A percentile compares a stretch with the other conserved stretches of the same genome.
Evolutionary conservation across 2,329 filamentous ascomycete genomes (phyloP).

Genomic region (Parastagonospora nodorum): DNA sequence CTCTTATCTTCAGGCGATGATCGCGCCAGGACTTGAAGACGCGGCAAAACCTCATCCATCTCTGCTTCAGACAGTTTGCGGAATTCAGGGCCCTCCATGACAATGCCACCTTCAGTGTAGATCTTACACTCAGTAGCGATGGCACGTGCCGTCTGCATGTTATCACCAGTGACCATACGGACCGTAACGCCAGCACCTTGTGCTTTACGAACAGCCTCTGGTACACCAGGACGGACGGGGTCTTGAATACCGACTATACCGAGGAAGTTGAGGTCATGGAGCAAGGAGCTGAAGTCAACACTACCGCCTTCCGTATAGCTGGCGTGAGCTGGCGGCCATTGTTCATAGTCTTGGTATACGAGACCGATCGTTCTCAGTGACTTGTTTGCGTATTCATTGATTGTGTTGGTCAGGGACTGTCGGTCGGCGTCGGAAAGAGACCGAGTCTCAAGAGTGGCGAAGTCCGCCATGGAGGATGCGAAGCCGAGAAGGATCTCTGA

Average conservation of each 20-base stretch:
- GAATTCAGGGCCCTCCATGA: conserved; percentile 86
- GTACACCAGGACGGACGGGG: conserved; percentile 89
- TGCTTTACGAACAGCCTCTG: conserved; percentile 82
- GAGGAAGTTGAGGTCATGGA: conserved; percentile 71
- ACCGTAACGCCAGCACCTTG: conserved; percentile 91
- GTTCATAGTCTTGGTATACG: conserved; percentile 46
- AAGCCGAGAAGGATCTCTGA: conserved; percentile 60
- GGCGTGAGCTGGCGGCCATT: conserved; percentile 41
- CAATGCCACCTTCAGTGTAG: conserved; percentile 77
- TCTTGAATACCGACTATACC: conserved; percentile 95
- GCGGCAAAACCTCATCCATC: conserved; percentile 79
- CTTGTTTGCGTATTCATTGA: conserved; percentile 46
- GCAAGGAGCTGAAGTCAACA: conserved; percentile 24
- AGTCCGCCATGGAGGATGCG: conserved; percentile 38
- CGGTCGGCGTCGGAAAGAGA: conserved; percentile 18
- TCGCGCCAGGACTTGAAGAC: conserved; percentile 86
- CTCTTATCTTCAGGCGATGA: conserved; percentile 97
- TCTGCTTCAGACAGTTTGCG: conserved; percentile 77
- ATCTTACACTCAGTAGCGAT: conserved; percentile 96
- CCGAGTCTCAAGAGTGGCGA: conserved; percentile 22
- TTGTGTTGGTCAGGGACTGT: conserved; percentile 33
- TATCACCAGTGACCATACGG: conserved; percentile 96
- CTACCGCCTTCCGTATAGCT: conserved; percentile 24
- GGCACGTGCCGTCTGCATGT: conserved; percentile 92
- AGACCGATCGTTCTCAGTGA: conserved; percentile 52